Conservation (phyloP, 805 yeast genomes). For the Debaryomyces hansenii region DNA sequence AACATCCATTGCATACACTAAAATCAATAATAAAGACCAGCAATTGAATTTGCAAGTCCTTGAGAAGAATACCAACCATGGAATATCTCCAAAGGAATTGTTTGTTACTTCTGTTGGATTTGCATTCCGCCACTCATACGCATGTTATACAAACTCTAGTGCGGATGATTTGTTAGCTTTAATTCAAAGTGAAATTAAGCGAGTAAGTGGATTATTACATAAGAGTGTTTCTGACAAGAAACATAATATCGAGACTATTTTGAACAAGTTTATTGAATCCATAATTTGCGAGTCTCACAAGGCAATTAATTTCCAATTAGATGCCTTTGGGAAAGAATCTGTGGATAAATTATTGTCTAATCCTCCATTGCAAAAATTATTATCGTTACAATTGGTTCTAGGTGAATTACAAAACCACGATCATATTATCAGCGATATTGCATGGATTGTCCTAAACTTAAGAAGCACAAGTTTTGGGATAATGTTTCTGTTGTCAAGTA, state of each 20-base stretch:
- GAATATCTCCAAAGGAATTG: conserved; percentile 28
- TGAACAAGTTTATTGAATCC: conserved; percentile 32
- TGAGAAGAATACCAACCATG: conserved; percentile 13
- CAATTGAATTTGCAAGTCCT: conserved; percentile 20
- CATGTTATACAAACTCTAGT: conserved; percentile 65
- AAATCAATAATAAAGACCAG: conserved; percentile 9
- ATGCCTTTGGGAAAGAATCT: conserved; percentile 63
- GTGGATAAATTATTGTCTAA: conserved; percentile 73
- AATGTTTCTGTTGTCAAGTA: conserved; percentile 58
- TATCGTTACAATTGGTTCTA: conserved; percentile 66
- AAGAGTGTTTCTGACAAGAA: conserved; percentile 12
- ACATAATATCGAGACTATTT: conserved; percentile 11
- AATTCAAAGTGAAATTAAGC: conserved; percentile 46
- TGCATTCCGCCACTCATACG: conserved; percentile 65
- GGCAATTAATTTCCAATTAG: conserved; percentile 72
- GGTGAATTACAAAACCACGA: conserved; percentile 45
- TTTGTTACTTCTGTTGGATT: conserved; percentile 55
- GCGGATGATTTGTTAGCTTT: conserved; percentile 70
- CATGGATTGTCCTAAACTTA: conserved; percentile 65
- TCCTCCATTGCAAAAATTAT: conserved; percentile 73
- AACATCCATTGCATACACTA: conserved; percentile 37
- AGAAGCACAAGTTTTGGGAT: conserved; percentile 71
- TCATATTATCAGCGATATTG: conserved; percentile 44
- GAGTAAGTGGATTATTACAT: conserved; percentile 13
- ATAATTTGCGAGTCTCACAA: conserved; percentile 67